Evolutionary conservation across 352 stramenopile genomes (phyloP).

Genomic region (Albugo laibachii): DNA sequence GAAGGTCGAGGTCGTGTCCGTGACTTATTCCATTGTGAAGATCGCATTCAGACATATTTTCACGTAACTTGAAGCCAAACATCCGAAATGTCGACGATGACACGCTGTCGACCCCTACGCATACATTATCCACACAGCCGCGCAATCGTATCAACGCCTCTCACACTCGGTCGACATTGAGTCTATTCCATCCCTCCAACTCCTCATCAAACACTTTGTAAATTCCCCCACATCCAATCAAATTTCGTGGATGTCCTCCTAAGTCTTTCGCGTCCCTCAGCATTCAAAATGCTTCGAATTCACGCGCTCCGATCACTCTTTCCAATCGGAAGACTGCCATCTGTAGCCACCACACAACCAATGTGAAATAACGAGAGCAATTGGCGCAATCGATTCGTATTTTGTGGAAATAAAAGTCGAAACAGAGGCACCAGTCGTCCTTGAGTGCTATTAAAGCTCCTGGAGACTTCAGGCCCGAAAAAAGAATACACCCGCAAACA

Average conservation of each 20-base stretch:
- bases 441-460: slow-evolving; percentile 35
- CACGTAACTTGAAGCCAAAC: too few relatives aligned
- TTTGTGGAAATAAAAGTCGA: slow-evolving; percentile 16
- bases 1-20: too few relatives aligned
- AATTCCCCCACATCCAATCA: slow-evolving; percentile 52
- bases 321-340: slow-evolving; percentile 27
- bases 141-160: slow-evolving; percentile 8
- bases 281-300: slow-evolving; percentile 46
- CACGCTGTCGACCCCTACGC: slow-evolving; percentile 49
- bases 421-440: slow-evolving; percentile 26
- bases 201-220: slow-evolving; percentile 60
- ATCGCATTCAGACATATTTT: too few relatives aligned
- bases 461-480: slow-evolving; percentile 20
- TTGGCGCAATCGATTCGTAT: slow-evolving; percentile 15
- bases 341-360: too few relatives aligned
- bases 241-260: slow-evolving; percentile 52
- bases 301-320: slow-evolving; percentile 48
- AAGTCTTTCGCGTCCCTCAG: slow-evolving; percentile 16
- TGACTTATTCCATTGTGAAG: too few relatives aligned
- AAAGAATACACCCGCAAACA: too few relatives aligned
- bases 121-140: slow-evolving; percentile 27
- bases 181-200: slow-evolving; percentile 41
- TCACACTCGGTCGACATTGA: slow-evolving; percentile 19
- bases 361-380: too few relatives aligned
- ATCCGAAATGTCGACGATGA: slow-evolving; percentile 23